Percentiles rank a stretch among this genome's conserved stretches.
phyloP scores from a whole-genome alignment of 192 early-diverging fungal species.

The Geranomyces variabilis region DNA sequence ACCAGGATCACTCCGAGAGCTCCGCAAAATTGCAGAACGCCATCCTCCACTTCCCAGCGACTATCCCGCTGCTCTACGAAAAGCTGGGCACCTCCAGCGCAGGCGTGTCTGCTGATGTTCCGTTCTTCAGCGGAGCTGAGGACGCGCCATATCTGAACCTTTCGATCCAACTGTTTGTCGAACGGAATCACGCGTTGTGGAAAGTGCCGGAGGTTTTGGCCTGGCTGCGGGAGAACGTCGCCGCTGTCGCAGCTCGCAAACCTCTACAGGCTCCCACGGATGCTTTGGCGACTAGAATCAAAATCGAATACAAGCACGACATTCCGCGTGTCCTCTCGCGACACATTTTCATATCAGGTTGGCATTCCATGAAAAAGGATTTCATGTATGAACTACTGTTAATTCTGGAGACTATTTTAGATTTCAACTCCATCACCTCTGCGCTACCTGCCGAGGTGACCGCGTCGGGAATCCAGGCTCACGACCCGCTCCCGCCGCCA shows the following conservation, averaged over 20 bases:
- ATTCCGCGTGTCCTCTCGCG: conserved; percentile 46
- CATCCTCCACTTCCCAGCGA: conserved; percentile 72
- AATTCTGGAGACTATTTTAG: too few relatives aligned
- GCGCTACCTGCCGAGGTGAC: conserved; percentile 56
- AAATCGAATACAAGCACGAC: conserved; percentile 1
- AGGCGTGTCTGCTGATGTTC: conserved; percentile 47
- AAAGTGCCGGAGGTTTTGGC: conserved; percentile 74
- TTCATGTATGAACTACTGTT: too few relatives aligned
- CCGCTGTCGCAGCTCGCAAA: neutral
- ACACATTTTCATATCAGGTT: conserved; percentile 49
- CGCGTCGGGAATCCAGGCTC: conserved; percentile 52
- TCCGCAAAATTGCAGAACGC: conserved; percentile 67
- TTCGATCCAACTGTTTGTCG: conserved; percentile 72
- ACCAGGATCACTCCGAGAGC: conserved; percentile 48
- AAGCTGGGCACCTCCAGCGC: conserved; percentile 68
- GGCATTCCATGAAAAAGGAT: neutral
- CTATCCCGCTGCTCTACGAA: conserved; percentile 63
- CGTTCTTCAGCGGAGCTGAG: conserved; percentile 50
- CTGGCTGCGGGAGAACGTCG: conserved; percentile 42
- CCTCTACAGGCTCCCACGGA: neutral
- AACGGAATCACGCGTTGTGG: conserved; percentile 77
- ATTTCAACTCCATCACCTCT: conserved; percentile 51
- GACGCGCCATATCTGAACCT: conserved; percentile 33
- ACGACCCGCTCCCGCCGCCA: conserved; percentile 71
- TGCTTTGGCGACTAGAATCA: neutral